These are phyloP conservation scores for Scenedesmus sp. DNA, from an alignment of 163 green algal species.

Conservation along the genomic window DNA sequence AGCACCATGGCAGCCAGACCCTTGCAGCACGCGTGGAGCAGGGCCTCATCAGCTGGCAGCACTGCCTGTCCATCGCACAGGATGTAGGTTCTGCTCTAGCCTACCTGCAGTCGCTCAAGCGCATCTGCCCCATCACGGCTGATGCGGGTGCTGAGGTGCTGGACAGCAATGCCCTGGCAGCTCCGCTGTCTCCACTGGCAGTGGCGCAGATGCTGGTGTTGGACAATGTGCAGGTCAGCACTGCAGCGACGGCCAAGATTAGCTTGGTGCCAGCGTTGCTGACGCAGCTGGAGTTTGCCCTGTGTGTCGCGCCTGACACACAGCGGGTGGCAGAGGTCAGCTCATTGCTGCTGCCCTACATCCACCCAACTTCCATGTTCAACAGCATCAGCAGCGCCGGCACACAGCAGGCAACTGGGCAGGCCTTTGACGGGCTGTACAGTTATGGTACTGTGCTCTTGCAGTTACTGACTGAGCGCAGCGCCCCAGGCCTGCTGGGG, in stretches of 20 bases:
- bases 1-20: constrained; percentile 57
- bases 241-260: constrained; percentile 24
- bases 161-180: constrained; percentile 48
- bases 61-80: constrained; percentile 56
- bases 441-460: constrained; percentile 68
- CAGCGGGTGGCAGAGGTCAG: constrained; percentile 38
- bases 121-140: constrained; percentile 35
- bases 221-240: constrained; percentile 34
- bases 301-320: constrained; percentile 37
- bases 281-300: constrained; percentile 64
- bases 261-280: constrained; percentile 69
- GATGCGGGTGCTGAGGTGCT: constrained; percentile 16
- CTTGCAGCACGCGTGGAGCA: constrained; percentile 63
- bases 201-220: constrained; percentile 50
- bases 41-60: constrained; percentile 72
- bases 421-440: constrained; percentile 61
- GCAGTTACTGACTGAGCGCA: constrained; percentile 73
- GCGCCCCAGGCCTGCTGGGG: constrained; percentile 63
- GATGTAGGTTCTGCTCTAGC: constrained; percentile 68
- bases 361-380: constrained; percentile 65
- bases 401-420: neutral
- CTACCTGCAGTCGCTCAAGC: constrained; percentile 65
- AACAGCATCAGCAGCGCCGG: constrained; percentile 19
- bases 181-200: constrained; percentile 46
- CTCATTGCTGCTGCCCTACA: constrained; percentile 64